These are phyloP conservation scores for Boletus bicolor DNA, from an alignment of 768 basidiomycete genomes.

Conservation along the genomic window DNA sequence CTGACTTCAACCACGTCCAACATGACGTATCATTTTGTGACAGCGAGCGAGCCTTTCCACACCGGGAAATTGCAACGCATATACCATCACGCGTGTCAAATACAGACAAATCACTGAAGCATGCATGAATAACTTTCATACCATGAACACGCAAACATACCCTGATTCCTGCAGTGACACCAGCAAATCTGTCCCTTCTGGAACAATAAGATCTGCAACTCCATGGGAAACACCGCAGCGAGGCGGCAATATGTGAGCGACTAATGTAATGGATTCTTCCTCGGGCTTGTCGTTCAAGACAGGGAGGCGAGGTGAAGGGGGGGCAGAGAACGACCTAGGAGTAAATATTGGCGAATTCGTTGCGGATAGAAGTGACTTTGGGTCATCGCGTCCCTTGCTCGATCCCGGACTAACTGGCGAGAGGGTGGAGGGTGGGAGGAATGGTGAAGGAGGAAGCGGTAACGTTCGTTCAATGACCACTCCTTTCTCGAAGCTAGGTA, in stretches of 20 bases:
- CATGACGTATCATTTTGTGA: conserved; percentile 9
- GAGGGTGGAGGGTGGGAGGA: not conserved
- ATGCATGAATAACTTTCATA: conserved; percentile 3
- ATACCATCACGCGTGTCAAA: conserved; percentile 52
- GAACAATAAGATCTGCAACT: conserved; percentile 45
- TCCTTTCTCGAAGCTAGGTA: conserved; percentile 31
- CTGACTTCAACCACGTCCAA: conserved; percentile 23
- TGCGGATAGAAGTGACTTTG: conserved; percentile 45
- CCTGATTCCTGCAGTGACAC: conserved; percentile 62
- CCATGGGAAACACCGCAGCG: conserved; percentile 36
- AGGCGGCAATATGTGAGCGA: conserved; percentile 46
- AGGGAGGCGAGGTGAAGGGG: conserved; percentile 31
- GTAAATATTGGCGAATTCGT: conserved; percentile 43
- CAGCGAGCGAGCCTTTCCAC: conserved; percentile 1
- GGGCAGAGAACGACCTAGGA: conserved; percentile 36
- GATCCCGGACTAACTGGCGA: conserved; percentile 14
- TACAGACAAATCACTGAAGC: conserved; percentile 49
- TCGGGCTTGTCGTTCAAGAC: conserved; percentile 11
- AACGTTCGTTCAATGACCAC: conserved; percentile 22
- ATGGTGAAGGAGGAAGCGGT: conserved; percentile 14
- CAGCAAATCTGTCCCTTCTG: conserved; percentile 43
- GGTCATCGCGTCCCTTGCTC: conserved; percentile 27
- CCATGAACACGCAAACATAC: conserved; percentile 36
- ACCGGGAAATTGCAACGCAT: conserved; percentile 29
- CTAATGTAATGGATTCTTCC: conserved; percentile 20